Evolutionary conservation across 2,329 filamentous ascomycete genomes (phyloP).

Genomic region (Pestalotiopsis sp.): DNA sequence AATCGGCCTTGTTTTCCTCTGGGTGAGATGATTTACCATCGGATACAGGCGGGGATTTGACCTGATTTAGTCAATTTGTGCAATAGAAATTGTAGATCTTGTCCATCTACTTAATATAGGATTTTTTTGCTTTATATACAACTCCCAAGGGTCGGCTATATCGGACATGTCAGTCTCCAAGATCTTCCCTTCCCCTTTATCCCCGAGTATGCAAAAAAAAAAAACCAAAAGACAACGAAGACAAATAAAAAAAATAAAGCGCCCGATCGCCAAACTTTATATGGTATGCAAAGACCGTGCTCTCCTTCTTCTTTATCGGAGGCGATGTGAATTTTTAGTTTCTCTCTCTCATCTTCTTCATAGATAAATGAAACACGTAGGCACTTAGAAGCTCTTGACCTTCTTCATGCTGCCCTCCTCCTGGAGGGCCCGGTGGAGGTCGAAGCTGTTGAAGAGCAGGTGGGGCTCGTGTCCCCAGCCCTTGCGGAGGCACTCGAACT

Average conservation of each 20-base stretch:
- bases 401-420: slow-evolving; percentile 87
- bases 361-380: background rate
- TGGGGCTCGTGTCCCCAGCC: slow-evolving; percentile 92
- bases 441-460: slow-evolving; percentile 82
- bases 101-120: too few species aligned
- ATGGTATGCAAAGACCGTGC: background rate
- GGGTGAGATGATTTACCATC: too few species aligned
- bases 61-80: too few species aligned
- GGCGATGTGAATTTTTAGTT: slow-evolving; percentile 12
- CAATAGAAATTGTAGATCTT: too few species aligned
- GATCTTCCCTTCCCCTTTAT: background rate
- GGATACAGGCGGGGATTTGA: too few species aligned
- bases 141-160: too few species aligned
- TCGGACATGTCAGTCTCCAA: background rate
- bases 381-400: slow-evolving; percentile 64
- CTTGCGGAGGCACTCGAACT: slow-evolving; percentile 83
- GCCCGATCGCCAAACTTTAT: slow-evolving; percentile 4
- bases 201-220: background rate
- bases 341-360: background rate
- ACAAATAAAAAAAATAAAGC: background rate
- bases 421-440: slow-evolving; percentile 83
- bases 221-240: background rate
- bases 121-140: too few species aligned
- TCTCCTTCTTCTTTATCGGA: background rate
- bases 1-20: slow-evolving; percentile 23